A percentile compares a stretch with the other conserved stretches of the same genome.
Conservation (phyloP, 192 early-diverging fungal genomes). For the Mortierella hygrophila region DNA sequence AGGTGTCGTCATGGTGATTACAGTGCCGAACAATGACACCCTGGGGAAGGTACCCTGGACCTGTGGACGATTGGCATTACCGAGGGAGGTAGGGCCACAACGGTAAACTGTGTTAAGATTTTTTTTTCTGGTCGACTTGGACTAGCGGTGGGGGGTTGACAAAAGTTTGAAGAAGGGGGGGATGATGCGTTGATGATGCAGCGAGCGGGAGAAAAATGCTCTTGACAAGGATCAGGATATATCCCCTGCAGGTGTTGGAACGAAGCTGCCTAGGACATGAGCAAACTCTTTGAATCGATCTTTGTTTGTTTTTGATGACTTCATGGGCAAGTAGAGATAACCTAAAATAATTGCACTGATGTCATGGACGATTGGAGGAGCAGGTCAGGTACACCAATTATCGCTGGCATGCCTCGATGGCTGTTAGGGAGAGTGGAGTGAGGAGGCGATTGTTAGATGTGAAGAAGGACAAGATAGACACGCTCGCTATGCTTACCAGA, state of each 20-base stretch:
- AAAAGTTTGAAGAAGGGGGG: background rate
- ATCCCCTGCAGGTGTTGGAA: too few relatives aligned
- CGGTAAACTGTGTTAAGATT: background rate
- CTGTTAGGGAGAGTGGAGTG: background rate
- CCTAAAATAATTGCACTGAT: too few relatives aligned
- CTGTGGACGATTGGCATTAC: background rate
- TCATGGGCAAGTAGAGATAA: too few relatives aligned
- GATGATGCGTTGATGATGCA: background rate
- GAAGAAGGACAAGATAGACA: background rate
- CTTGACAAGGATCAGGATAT: too few relatives aligned
- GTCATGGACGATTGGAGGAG: too few relatives aligned
- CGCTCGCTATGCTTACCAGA: background rate
- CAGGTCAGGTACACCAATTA: too few relatives aligned
- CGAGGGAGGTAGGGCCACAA: background rate
- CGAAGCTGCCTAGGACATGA: too few relatives aligned
- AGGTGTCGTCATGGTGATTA: background rate
- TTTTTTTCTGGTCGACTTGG: background rate
- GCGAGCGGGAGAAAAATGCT: too few relatives aligned
- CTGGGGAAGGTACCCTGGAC: background rate
- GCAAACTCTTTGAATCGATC: too few relatives aligned
- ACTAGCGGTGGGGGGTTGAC: background rate
- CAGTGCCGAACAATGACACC: background rate
- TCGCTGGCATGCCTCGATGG: too few relatives aligned
- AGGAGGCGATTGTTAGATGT: background rate
- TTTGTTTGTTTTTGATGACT: too few relatives aligned